Conservation (phyloP, 148 eudicot genomes). For the Pouteria glomerata region DNA sequence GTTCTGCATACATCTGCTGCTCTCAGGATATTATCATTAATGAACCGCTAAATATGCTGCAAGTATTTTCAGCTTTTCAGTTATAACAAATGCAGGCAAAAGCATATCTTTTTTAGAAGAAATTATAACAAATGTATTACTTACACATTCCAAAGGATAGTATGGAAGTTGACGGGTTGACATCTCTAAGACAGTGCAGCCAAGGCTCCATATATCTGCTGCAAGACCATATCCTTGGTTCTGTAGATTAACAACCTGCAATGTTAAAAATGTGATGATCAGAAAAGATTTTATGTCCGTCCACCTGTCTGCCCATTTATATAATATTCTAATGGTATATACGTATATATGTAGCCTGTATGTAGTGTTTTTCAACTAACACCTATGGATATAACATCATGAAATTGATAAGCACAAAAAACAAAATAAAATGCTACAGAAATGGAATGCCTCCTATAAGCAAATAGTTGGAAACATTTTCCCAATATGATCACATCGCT, state of each 20-base stretch:
- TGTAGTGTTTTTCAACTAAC: not conserved
- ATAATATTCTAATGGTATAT: not conserved
- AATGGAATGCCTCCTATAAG: not conserved
- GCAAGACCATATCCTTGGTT: conserved; percentile 75
- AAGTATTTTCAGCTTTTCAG: not conserved
- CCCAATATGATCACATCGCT: not conserved
- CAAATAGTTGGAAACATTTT: not conserved
- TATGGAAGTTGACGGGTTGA: conserved; percentile 71
- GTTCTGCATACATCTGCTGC: too few relatives aligned
- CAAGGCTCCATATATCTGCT: conserved; percentile 98
- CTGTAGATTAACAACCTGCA: conserved; percentile 57
- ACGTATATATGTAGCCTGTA: not conserved
- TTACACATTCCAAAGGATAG: conserved; percentile 53
- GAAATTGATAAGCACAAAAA: too few relatives aligned
- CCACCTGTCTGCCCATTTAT: not conserved
- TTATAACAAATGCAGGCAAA: not conserved
- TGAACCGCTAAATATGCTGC: not conserved
- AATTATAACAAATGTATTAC: conserved; percentile 11
- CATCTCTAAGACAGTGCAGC: conserved; percentile 95
- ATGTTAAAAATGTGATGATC: not conserved
- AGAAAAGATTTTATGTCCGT: not conserved
- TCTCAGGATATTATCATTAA: not conserved
- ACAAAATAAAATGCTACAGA: too few relatives aligned
- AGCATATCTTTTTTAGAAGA: not conserved
- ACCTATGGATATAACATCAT: too few relatives aligned